Base-by-base conservation (phyloP, 225 moss, liverwort and hornwort species). In the Polytrichum formosum region DNA sequence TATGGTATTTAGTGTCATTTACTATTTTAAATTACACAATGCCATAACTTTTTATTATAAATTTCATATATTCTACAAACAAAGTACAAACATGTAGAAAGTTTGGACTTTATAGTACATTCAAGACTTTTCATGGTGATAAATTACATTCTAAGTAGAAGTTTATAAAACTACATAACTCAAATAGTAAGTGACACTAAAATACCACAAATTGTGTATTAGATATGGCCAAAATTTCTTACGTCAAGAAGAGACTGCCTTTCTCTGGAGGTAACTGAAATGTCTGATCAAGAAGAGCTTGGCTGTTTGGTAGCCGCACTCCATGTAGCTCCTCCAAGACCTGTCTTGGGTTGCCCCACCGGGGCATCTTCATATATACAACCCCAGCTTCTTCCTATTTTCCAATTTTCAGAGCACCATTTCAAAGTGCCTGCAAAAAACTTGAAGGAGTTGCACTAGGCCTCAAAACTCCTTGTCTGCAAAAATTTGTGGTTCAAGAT, bases 211-310 rank as follows among this genome's bases (percentile, higher is more conserved):
- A 55, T 22, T 6, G 53, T 54, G 21, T 25, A 76, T 6, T 31
- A 70, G 26, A 29, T 71, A 10, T 63, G 64, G 55, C 6, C 64
- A 29, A 73, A 28, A 65, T 62, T 55, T 56, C 79, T 70, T 82
- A 85, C 85, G 68, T 62, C 58, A 74, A 69, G 68, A 65, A 0
- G 28, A 80, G 30, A 17, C 46, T 16, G 30, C 73, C 85, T 63
- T 63, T 68, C 46, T 72, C 46, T 67, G 72, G 66, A 64, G 66
- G 31, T 70, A 21, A 73, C 1, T 54, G 53, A 22, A 68, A 28
- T 71, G 68, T 59, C 69, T 79, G 71, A 66, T 79, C 76, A 58
- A 58, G 35, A 63, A 55, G 23, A 22, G 8, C 37, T 10, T 72
- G 65, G 25, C 65, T 75, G 56, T 70, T 61, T 55, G 26, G 18